Evolutionary conservation across 352 stramenopile species (phyloP).

Genomic region (Pythium coloratum): DNA sequence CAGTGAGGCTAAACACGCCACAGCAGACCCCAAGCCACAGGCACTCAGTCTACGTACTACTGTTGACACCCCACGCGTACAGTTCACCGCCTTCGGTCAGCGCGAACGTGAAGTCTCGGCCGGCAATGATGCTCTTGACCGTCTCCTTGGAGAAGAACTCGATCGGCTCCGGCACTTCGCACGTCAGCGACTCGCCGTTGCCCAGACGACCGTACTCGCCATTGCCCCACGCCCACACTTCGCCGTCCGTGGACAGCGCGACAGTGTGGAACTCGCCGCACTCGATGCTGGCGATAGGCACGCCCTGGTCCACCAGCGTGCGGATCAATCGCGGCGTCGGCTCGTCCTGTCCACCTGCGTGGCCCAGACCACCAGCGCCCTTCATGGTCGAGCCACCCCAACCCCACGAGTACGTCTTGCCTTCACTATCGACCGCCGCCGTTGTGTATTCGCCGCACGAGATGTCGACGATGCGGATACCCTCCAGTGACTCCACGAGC

Average conservation of each 20-base stretch:
- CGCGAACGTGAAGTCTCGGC: conserved; percentile 89
- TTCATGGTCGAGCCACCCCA: conserved; percentile 87
- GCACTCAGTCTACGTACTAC: conserved; percentile 51
- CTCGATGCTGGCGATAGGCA: conserved; percentile 68
- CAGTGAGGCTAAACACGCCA: not conserved
- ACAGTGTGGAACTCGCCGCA: conserved; percentile 91
- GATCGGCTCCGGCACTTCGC: conserved; percentile 79
- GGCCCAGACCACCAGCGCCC: conserved; percentile 68
- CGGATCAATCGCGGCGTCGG: conserved; percentile 61
- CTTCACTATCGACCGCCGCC: conserved; percentile 77
- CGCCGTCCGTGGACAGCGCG: conserved; percentile 83
- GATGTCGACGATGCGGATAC: conserved; percentile 79
- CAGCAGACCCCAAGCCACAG: not conserved
- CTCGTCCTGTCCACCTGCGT: conserved; percentile 75
- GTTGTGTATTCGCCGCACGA: conserved; percentile 88
- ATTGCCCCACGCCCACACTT: conserved; percentile 91
- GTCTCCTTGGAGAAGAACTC: conserved; percentile 83
- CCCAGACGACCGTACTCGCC: conserved; percentile 91
- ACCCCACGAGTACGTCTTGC: conserved; percentile 91
- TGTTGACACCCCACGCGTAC: conserved; percentile 92
- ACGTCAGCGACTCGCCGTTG: conserved; percentile 85
- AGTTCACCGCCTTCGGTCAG: conserved; percentile 83
- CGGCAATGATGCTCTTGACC: conserved; percentile 70
- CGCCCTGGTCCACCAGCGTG: conserved; percentile 79
- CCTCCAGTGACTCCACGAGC: conserved; percentile 67